Conservation (phyloP, 371 early-diverging fungal species). For the Rhizopus stolonifer region DNA sequence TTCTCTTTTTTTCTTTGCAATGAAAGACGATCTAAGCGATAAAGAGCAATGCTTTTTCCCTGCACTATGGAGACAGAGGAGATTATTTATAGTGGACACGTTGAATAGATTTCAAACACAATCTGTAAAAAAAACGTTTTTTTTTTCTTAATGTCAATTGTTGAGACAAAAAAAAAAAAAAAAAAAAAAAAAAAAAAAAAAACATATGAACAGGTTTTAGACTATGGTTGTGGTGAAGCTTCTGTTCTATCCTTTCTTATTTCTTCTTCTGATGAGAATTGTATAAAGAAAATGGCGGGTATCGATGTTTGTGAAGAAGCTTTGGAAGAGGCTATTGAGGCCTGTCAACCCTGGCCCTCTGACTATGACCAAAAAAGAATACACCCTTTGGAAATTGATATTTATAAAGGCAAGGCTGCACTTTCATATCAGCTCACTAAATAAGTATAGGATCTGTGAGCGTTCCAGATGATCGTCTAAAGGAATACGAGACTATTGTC, state of each 20-base stretch:
- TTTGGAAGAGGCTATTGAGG: conserved; percentile 42
- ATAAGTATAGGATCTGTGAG: conserved; percentile 49
- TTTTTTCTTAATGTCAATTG: neutral
- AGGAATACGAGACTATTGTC: conserved; percentile 58
- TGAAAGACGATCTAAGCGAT: neutral
- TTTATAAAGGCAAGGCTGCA: conserved; percentile 53
- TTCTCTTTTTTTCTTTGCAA: neutral
- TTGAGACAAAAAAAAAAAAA: neutral
- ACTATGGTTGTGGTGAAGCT: conserved; percentile 80
- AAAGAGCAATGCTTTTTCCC: conserved; percentile 11
- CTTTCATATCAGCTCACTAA: neutral
- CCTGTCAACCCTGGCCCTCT: conserved; percentile 51
- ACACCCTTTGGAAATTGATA: conserved; percentile 46
- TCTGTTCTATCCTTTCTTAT: conserved; percentile 59
- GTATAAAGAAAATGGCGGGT: conserved; percentile 57
- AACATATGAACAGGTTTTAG: conserved; percentile 58
- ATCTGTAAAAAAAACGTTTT: conserved; percentile 1
- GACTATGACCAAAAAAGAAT: conserved; percentile 54
- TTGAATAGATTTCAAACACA: conserved; percentile 1
- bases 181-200: too few relatives aligned
- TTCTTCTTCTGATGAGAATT: conserved; percentile 36
- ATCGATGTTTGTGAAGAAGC: conserved; percentile 54
- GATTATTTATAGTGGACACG: conserved; percentile 4
- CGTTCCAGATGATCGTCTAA: conserved; percentile 40
- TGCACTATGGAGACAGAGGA: conserved; percentile 8